Percentiles rank a stretch among this genome's conserved stretches.
phyloP scores from a whole-genome alignment of 805 yeast genomes.

The Candida maesae region DNA sequence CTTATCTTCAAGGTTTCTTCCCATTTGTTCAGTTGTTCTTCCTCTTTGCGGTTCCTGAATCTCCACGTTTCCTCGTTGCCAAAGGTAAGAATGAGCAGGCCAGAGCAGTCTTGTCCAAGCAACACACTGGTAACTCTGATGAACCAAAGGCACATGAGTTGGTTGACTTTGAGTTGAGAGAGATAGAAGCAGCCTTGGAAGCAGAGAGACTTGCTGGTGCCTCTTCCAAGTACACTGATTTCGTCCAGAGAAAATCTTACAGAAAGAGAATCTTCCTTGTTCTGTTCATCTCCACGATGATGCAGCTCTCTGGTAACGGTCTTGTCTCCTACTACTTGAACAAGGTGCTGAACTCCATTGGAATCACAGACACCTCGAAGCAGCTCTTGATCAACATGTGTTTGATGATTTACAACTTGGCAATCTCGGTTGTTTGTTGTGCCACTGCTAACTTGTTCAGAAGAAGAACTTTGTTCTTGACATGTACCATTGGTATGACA shows the following conservation, averaged over 20 bases:
- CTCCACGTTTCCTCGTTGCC: conserved; percentile 43
- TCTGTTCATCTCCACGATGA: too few species aligned
- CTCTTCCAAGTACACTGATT: too few species aligned
- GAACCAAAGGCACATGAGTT: conserved; percentile 21
- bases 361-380: too few species aligned
- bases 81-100: conserved; percentile 43
- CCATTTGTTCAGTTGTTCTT: conserved; percentile 39
- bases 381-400: too few species aligned
- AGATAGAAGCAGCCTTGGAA: conserved; percentile 38
- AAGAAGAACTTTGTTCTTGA: conserved; percentile 35
- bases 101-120: conserved; percentile 26
- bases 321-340: too few species aligned
- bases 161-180: conserved; percentile 38
- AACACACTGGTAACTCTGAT: conserved; percentile 27
- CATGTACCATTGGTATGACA: conserved; percentile 34
- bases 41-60: conserved; percentile 43
- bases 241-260: too few species aligned
- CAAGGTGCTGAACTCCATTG: too few species aligned
- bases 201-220: conserved; percentile 34
- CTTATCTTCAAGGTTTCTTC: conserved; percentile 37
- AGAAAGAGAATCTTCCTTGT: too few species aligned
- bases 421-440: conserved; percentile 22
- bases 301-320: too few species aligned
- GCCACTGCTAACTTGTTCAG: conserved; percentile 22
- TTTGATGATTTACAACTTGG: too few species aligned